phyloP scores from a whole-genome alignment of 495 filamentous ascomycete species.

The Penicillium maclennaniae region DNA sequence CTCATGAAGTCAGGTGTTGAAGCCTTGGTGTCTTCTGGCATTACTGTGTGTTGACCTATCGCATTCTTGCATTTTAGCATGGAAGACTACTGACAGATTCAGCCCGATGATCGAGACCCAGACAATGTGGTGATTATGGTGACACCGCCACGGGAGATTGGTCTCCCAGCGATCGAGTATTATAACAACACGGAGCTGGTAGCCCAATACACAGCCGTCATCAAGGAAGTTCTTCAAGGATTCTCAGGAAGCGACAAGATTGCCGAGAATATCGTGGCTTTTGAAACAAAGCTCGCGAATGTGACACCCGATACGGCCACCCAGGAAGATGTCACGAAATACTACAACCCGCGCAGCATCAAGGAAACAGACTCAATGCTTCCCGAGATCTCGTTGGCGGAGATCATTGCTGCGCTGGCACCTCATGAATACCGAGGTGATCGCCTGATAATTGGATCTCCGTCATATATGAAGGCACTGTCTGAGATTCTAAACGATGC shows the following conservation, averaged over 20 bases:
- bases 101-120: slow-evolving; percentile 62
- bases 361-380: slow-evolving; percentile 49
- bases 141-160: slow-evolving; percentile 49
- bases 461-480: slow-evolving; percentile 50
- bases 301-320: slow-evolving; percentile 56
- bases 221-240: slow-evolving; percentile 41
- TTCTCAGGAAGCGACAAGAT: slow-evolving; percentile 27
- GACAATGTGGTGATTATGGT: slow-evolving; percentile 57
- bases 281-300: slow-evolving; percentile 59
- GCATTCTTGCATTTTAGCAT: background rate
- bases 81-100: slow-evolving; percentile 1
- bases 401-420: slow-evolving; percentile 50
- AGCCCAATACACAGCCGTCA: slow-evolving; percentile 46
- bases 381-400: slow-evolving; percentile 52
- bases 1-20: slow-evolving; percentile 50
- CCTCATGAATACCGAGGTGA: slow-evolving; percentile 47
- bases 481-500: slow-evolving; percentile 46
- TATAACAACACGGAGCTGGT: slow-evolving; percentile 56
- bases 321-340: slow-evolving; percentile 55
- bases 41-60: slow-evolving; percentile 40
- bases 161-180: slow-evolving; percentile 62
- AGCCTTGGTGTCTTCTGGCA: slow-evolving; percentile 44
- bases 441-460: slow-evolving; percentile 56
- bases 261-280: slow-evolving; percentile 48
- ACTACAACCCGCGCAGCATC: slow-evolving; percentile 54